Percentiles rank a stretch among this genome's conserved stretches.
Evolutionary conservation across 495 filamentous ascomycete species (phyloP).

Genomic region (Penicillium cinerascens): DNA sequence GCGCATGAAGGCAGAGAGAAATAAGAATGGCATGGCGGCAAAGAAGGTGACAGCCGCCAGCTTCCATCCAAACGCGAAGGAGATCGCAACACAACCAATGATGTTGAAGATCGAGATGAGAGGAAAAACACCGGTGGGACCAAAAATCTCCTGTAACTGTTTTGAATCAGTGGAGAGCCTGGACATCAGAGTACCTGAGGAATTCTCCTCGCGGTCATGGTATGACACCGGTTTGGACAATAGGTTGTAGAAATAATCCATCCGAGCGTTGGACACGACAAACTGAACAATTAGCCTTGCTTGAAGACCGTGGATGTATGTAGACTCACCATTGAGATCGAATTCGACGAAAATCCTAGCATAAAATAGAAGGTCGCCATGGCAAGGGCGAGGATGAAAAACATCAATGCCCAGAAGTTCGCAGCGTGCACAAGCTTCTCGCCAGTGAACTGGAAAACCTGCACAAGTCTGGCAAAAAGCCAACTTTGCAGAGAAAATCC

Average conservation of each 20-base stretch:
- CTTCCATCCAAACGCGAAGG: conserved; percentile 62
- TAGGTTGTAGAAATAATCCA: conserved; percentile 50
- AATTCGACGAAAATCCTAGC: conserved; percentile 51
- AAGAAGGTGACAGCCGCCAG: conserved; percentile 56
- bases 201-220: conserved; percentile 50
- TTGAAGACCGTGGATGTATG: not conserved
- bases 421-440: conserved; percentile 27
- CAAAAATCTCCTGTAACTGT: conserved; percentile 60
- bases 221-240: conserved; percentile 47
- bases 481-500: conserved; percentile 31
- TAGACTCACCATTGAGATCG: conserved; percentile 29
- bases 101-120: conserved; percentile 46
- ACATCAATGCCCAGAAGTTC: conserved; percentile 67
- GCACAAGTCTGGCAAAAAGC: conserved; percentile 32
- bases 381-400: conserved; percentile 54
- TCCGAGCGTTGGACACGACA: conserved; percentile 2
- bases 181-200: conserved; percentile 48
- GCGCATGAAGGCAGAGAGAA: conserved; percentile 53
- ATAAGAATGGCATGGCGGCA: conserved; percentile 50
- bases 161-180: conserved; percentile 56
- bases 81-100: conserved; percentile 52
- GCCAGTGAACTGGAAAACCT: conserved; percentile 35
- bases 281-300: conserved; percentile 4
- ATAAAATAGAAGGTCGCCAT: conserved; percentile 49
- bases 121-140: conserved; percentile 33